Base-by-base conservation (phyloP, 352 stramenopile species). In the Phytophthora ohioensis region DNA sequence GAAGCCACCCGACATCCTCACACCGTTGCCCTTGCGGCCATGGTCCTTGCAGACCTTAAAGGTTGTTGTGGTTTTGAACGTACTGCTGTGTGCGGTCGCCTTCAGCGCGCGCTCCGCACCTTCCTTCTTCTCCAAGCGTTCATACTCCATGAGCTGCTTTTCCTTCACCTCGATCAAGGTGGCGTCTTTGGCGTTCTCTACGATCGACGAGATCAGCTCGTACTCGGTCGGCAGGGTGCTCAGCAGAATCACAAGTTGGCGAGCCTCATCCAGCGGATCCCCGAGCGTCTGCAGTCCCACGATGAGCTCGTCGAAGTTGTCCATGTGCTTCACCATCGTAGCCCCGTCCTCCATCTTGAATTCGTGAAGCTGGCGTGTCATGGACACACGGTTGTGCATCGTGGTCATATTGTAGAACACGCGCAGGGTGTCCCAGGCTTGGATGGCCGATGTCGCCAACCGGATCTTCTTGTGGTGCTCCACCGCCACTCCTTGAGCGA, bases 71-170 rank as follows among this genome's bases (percentile, higher is more conserved):
- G 36, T n/a, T 12, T 62, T 61, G 51, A 54, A 52, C 39, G 2
- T 17, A 3, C 41, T 8, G 27, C 7, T n/a, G 34, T 56, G 49
- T 6, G 3, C 11, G 13, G n/a, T 51, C 0, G 5, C 32, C 8
- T 41, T 34, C 8, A 56, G 36, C 4, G 57, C n/a, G n/a, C 31
- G 21, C 6, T 63, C 46, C 2, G 31, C 32, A 1, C 4, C 4
- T 5, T 57, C 31, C 36, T 72, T 76, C n/a, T n/a, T n/a, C 13
- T 72, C 11, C 6, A 41, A 17, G 10, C 67, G 59, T 21, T 80
- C 67, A 31, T 59, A 57, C 21, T 69, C 55, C 59, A 73, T 80
- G 4, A 73, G 39, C 8, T 69, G 59, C 58, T 73, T 80, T 35
- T 77, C 73, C 46, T 64, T 78, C 5, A 70, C 63, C 17, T 77